Base-by-base conservation (phyloP, 2,329 filamentous ascomycete genomes). In the Neopestalotiopsis sp. region DNA sequence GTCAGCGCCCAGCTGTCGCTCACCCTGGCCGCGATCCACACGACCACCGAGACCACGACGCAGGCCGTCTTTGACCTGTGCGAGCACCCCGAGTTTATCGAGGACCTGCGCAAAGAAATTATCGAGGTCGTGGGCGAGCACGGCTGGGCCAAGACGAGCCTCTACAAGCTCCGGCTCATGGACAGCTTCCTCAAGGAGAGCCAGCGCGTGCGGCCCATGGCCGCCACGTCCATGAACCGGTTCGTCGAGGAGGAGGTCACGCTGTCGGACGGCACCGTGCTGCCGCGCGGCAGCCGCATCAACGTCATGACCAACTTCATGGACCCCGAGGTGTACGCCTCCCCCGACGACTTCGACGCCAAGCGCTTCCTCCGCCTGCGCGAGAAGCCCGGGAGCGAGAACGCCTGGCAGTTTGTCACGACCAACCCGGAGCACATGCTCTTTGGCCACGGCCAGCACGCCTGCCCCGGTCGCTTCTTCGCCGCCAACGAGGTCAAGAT, bases 61-160 rank as follows among this genome's bases (percentile, higher is more conserved):
- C 81, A 65, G 70, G 81, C 67, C 6, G 72, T 88, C 61, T 80
- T 81, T 61, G 84, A 88, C 67, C 74, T 88, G n/a, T 80, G 79
- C 40, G 74, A 80, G 45, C 70, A 77, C 49, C 84, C 84, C 1
- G 83, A 87, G 67, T 80, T 82, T 68, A 74, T 81, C 24, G 79
- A 84, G 40, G 79, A 80, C 24, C 73, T 87, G 28, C 80, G 85
- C 2, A 76, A 84, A 17, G 85, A 87, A 74, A 82, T 85, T 24
- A 72, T 79, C 38, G 74, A 76, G 17, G 75, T 79, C 32, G 73
- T 79, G 13, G 69, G 75, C 58, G 70, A 75, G 28, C 65, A 75
- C 58, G 77, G 77, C 6, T 79, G 78, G 77, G 72, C 73, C n/a
- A 80, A 77, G 72, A 78, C 73, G 10, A 76, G 76, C 4, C 56